phyloP scores from a whole-genome alignment of 345 rosid species.

The Hibiscus mutabilis region DNA sequence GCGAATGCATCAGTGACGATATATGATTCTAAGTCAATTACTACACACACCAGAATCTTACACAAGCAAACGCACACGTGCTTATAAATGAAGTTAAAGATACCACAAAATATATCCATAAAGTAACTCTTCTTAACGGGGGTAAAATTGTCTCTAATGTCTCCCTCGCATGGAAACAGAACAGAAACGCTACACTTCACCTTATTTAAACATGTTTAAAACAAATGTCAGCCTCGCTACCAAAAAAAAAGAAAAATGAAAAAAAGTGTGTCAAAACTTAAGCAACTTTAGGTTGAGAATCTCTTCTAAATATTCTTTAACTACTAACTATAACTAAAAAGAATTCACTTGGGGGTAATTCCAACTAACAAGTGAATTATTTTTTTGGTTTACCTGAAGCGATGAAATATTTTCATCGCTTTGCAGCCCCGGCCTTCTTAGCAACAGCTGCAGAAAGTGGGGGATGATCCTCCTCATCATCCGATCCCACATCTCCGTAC shows the following conservation, averaged over 20 bases:
- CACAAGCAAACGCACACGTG: too few relatives aligned
- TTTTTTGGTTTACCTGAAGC: neutral
- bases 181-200: neutral
- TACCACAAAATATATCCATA: neutral
- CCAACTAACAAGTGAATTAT: conserved; percentile 1
- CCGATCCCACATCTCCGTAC: conserved; percentile 88
- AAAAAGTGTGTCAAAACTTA: neutral
- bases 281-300: neutral
- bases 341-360: neutral
- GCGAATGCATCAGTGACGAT: too few relatives aligned
- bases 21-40: too few relatives aligned
- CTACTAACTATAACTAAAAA: conserved; percentile 17
- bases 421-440: conserved; percentile 54
- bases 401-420: conserved; percentile 36
- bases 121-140: neutral
- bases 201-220: neutral
- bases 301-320: neutral
- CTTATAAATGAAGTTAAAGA: neutral
- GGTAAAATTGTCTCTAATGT: neutral
- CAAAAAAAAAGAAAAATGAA: neutral
- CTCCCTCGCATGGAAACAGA: neutral
- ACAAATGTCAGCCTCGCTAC: neutral
- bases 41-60: too few relatives aligned
- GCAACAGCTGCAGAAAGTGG: conserved; percentile 20
- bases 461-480: conserved; percentile 90